Evolutionary conservation across 345 rosid species (phyloP).

Genomic region (Linum tenue): DNA sequence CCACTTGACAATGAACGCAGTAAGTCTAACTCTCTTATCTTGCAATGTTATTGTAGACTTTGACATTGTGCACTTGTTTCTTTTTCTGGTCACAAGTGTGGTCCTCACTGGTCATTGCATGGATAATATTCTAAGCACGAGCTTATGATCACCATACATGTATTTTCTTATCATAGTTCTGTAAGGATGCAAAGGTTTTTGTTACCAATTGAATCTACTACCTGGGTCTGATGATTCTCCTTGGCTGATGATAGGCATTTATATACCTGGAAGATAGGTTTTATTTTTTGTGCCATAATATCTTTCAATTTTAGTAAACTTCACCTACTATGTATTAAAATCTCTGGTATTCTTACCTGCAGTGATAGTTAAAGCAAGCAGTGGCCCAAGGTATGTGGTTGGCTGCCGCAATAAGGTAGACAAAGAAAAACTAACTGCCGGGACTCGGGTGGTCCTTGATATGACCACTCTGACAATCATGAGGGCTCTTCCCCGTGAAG

Average conservation of each 20-base stretch:
- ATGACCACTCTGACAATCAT: slow-evolving; percentile 58
- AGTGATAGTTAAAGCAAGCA: slow-evolving; percentile 97
- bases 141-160: too few relatives aligned
- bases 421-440: slow-evolving; percentile 75
- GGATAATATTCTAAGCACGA: too few relatives aligned
- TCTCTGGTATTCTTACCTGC: neutral
- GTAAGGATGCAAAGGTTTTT: too few relatives aligned
- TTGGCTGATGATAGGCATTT: too few relatives aligned
- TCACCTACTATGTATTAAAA: too few relatives aligned
- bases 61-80: neutral
- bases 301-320: too few relatives aligned
- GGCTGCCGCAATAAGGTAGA: slow-evolving; percentile 97
- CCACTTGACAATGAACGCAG: slow-evolving; percentile 93
- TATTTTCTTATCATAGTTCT: too few relatives aligned
- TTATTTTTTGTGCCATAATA: too few relatives aligned
- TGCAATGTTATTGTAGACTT: too few relatives aligned
- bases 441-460: slow-evolving; percentile 90
- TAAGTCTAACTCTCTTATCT: slow-evolving; percentile 18
- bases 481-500: slow-evolving; percentile 85
- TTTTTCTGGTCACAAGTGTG: neutral
- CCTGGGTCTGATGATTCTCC: too few relatives aligned
- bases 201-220: too few relatives aligned
- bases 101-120: neutral
- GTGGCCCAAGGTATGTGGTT: slow-evolving; percentile 93
- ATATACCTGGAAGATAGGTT: too few relatives aligned